Percentiles rank a stretch among this genome's conserved stretches.
Conservation (phyloP, 2,329 filamentous ascomycete genomes). For the Cordyceps farinosa region DNA sequence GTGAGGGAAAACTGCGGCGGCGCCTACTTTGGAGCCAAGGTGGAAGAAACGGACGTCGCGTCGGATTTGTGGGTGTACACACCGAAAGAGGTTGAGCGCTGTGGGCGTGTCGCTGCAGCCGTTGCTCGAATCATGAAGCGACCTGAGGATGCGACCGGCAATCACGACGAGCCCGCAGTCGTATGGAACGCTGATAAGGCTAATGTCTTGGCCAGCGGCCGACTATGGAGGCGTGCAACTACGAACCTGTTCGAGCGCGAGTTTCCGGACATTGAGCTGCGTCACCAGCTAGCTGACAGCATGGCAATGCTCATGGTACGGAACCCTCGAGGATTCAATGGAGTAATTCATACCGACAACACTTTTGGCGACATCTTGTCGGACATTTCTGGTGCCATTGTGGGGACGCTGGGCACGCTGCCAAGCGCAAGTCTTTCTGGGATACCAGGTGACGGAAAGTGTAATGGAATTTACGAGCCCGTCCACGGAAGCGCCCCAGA, state of each 20-base stretch:
- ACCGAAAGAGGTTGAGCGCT: conserved; percentile 42
- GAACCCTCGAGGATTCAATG: conserved; percentile 45
- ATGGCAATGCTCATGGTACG: conserved; percentile 47
- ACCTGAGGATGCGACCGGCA: conserved; percentile 24
- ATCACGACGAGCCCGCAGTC: conserved; percentile 32
- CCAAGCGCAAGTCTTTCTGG: conserved; percentile 45
- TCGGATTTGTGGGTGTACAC: conserved; percentile 48
- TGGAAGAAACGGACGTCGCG: conserved; percentile 39
- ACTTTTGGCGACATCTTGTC: conserved; percentile 47
- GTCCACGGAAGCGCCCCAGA: conserved; percentile 73
- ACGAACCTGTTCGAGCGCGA: conserved; percentile 39
- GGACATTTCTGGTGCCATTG: conserved; percentile 44
- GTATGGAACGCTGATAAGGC: conserved; percentile 51
- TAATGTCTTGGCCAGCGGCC: conserved; percentile 48
- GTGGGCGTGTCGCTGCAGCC: conserved; percentile 43
- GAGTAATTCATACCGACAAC: conserved; percentile 46
- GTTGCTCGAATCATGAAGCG: conserved; percentile 36
- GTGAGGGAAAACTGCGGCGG: conserved; percentile 50
- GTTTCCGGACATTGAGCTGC: conserved; percentile 40
- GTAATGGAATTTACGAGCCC: conserved; percentile 72
- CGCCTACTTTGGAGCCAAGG: conserved; percentile 47
- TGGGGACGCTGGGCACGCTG: conserved; percentile 42
- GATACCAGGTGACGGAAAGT: conserved; percentile 36
- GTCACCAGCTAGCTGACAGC: conserved; percentile 46
- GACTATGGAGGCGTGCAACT: conserved; percentile 46